Conservation (phyloP, 2,329 filamentous ascomycete genomes). For the Sclerotinia glacialis region DNA sequence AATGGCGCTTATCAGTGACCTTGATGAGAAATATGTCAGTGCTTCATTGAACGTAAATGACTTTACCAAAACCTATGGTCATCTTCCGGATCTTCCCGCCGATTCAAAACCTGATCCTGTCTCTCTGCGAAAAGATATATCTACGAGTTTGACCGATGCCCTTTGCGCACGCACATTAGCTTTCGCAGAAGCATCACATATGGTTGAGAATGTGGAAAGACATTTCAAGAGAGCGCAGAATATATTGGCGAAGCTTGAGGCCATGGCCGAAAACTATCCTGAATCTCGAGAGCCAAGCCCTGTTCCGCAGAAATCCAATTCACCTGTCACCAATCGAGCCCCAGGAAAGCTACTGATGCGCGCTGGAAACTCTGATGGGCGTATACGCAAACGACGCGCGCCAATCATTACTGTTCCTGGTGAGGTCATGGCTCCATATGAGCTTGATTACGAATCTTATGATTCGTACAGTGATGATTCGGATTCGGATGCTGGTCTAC, state of each 20-base stretch:
- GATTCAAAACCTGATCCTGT: slow-evolving; percentile 50
- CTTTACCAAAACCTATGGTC: slow-evolving; percentile 56
- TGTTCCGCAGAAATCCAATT: slow-evolving; percentile 46
- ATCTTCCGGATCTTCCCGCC: slow-evolving; percentile 49
- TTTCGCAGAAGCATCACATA: slow-evolving; percentile 60
- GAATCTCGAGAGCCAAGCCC: slow-evolving; percentile 49
- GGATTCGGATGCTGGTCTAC: slow-evolving; percentile 40
- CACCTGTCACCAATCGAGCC: slow-evolving; percentile 51
- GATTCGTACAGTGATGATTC: slow-evolving; percentile 39
- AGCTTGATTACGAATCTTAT: slow-evolving; percentile 59
- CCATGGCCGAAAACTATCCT: slow-evolving; percentile 60
- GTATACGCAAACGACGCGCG: slow-evolving; percentile 40
- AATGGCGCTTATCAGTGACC: slow-evolving; percentile 61
- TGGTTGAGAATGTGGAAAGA: slow-evolving; percentile 61
- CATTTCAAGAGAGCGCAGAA: slow-evolving; percentile 60
- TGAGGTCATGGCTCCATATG: slow-evolving; percentile 64
- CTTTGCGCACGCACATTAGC: slow-evolving; percentile 56
- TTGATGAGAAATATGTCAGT: slow-evolving; percentile 57
- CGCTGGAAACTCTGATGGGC: slow-evolving; percentile 43
- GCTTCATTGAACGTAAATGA: slow-evolving; percentile 55
- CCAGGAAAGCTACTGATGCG: slow-evolving; percentile 47
- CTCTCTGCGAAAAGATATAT: slow-evolving; percentile 58
- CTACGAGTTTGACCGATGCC: slow-evolving; percentile 53
- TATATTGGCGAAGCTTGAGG: slow-evolving; percentile 57
- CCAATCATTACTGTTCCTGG: slow-evolving; percentile 64